Conservation (phyloP, 306 rosid genomes). For the Pueraria montana region DNA sequence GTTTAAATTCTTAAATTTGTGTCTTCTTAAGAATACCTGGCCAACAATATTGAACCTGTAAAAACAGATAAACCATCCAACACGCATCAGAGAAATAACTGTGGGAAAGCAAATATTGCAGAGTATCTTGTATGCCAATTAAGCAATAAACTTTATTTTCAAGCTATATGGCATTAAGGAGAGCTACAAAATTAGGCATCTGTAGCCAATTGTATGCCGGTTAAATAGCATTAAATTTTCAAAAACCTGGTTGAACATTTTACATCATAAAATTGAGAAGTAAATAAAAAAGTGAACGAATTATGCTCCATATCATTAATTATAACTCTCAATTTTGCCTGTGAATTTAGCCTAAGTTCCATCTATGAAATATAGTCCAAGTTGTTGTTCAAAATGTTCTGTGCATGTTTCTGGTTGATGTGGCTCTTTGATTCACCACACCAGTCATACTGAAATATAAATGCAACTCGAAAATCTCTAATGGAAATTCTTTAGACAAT, state of each 20-base stretch:
- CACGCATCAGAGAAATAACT: slow-evolving; percentile 42
- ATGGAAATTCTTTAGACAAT: neutral
- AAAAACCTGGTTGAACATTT: neutral
- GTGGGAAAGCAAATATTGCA: neutral
- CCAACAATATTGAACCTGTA: slow-evolving; percentile 99
- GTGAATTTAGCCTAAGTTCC: neutral
- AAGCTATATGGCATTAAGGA: neutral
- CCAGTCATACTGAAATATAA: slow-evolving; percentile 8
- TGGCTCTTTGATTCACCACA: neutral
- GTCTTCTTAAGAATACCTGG: slow-evolving; percentile 72
- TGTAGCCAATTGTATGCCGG: neutral
- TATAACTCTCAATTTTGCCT: neutral
- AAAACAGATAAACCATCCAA: slow-evolving; percentile 51
- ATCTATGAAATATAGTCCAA: neutral
- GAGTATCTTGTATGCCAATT: neutral
- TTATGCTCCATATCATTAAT: neutral
- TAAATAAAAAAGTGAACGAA: neutral
- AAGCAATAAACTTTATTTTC: neutral
- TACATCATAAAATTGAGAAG: slow-evolving; percentile 1
- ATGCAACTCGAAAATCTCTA: neutral
- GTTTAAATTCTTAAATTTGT: slow-evolving; percentile 48
- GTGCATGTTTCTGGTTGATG: neutral
- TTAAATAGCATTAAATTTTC: neutral
- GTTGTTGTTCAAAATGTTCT: neutral
- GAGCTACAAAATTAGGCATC: neutral